These are phyloP conservation scores for Candida schatavii DNA, from an alignment of 805 yeast genomes.

Conservation along the genomic window DNA sequence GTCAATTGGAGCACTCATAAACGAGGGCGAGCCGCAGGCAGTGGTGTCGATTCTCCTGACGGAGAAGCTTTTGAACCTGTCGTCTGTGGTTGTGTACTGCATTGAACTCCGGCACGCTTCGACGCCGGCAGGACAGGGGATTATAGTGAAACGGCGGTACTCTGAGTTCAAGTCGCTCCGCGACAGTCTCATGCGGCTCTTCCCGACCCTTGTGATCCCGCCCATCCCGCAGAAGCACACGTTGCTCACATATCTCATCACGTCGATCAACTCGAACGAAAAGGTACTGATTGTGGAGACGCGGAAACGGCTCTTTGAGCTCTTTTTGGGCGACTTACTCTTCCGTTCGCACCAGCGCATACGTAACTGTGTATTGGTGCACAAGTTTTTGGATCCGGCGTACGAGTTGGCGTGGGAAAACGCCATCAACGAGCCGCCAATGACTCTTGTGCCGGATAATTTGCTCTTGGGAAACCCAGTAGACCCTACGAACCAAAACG, in stretches of 20 bases:
- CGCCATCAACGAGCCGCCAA: conserved; percentile 47
- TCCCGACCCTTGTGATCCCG: conserved; percentile 39
- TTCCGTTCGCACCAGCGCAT: conserved; percentile 28
- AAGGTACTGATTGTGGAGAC: conserved; percentile 43
- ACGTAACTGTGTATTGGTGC: conserved; percentile 34
- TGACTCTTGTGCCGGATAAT: conserved; percentile 44
- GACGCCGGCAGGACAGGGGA: conserved; percentile 19
- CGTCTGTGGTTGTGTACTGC: conserved; percentile 36
- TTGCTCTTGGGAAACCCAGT: conserved; percentile 48
- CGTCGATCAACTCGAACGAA: conserved; percentile 35
- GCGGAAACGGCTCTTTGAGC: conserved; percentile 44
- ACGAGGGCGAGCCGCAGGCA: conserved; percentile 28
- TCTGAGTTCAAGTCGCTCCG: conserved; percentile 43
- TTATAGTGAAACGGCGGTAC: conserved; percentile 40
- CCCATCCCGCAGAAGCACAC: conserved; percentile 50
- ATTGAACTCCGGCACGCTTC: conserved; percentile 19
- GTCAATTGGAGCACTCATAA: conserved; percentile 26
- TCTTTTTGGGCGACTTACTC: conserved; percentile 41
- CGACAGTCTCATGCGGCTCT: conserved; percentile 34
- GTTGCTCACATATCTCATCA: conserved; percentile 39
- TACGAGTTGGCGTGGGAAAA: conserved; percentile 51
- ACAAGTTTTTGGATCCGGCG: conserved; percentile 50
- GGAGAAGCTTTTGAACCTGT: conserved; percentile 33
- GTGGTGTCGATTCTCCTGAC: conserved; percentile 17
- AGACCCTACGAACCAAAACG: conserved; percentile 52